These are phyloP conservation scores for rapeseed (Brassica napus) DNA, from an alignment of 345 rosid genomes.

Conservation along the genomic window DNA sequence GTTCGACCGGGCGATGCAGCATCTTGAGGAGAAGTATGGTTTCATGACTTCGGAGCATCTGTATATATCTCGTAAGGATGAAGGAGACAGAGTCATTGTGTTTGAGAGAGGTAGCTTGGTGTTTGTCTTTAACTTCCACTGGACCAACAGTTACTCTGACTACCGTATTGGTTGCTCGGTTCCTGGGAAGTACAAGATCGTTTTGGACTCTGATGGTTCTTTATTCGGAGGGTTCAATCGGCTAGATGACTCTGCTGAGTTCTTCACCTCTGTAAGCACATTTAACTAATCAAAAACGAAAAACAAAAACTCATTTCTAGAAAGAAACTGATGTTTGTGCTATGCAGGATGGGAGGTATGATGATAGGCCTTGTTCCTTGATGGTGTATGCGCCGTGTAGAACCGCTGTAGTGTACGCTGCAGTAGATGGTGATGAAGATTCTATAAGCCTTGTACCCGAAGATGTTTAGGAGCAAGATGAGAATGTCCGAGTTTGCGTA, in stretches of 20 bases:
- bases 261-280: slow-evolving; percentile 69
- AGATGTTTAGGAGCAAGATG: slow-evolving; percentile 21
- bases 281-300: background rate
- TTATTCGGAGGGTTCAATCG: slow-evolving; percentile 80
- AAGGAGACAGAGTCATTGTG: slow-evolving; percentile 74
- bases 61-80: slow-evolving; percentile 79
- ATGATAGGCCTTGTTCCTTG: slow-evolving; percentile 73
- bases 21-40: slow-evolving; percentile 67
- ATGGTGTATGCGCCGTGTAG: slow-evolving; percentile 81
- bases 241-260: slow-evolving; percentile 60
- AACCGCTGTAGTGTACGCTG: slow-evolving; percentile 86
- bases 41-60: slow-evolving; percentile 95
- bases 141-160: slow-evolving; percentile 81
- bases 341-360: slow-evolving; percentile 69
- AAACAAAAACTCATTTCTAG: background rate
- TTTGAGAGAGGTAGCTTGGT: slow-evolving; percentile 88
- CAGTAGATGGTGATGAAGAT: slow-evolving; percentile 49
- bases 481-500: slow-evolving; percentile 9
- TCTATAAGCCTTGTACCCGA: slow-evolving; percentile 31
- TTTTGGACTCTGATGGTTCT: slow-evolving; percentile 74
- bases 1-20: slow-evolving; percentile 93
- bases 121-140: slow-evolving; percentile 91
- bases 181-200: slow-evolving; percentile 91
- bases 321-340: slow-evolving; percentile 15
- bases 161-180: slow-evolving; percentile 80